Conservation (phyloP, 345 rosid species). For the Citrus sp. region DNA sequence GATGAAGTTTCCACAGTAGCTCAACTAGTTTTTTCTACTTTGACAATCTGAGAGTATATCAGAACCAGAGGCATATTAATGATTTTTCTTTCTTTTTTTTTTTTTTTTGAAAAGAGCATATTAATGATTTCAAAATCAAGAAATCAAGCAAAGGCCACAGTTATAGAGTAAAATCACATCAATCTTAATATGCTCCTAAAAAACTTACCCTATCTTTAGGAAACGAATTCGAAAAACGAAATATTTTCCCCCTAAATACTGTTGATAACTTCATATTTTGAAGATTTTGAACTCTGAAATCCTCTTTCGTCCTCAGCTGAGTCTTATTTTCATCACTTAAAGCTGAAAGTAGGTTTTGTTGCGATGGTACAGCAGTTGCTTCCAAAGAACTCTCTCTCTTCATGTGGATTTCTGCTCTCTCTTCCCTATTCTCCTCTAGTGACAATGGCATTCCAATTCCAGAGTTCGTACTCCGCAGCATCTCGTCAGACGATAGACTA, state of each 20-base stretch:
- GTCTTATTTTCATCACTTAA: conserved; percentile 30
- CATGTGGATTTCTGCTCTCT: conserved; percentile 28
- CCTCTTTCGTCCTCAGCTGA: conserved; percentile 32
- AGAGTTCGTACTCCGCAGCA: conserved; percentile 25
- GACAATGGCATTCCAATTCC: conserved; percentile 32
- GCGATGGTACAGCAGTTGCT: conserved; percentile 28
- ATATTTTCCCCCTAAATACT: conserved; percentile 71
- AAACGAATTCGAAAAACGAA: conserved; percentile 72
- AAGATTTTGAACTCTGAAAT: conserved; percentile 28
- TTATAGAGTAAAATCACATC: neutral
- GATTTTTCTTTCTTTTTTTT: too few relatives aligned
- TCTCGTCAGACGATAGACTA: conserved; percentile 29
- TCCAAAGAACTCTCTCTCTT: conserved; percentile 19
- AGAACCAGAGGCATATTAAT: neutral
- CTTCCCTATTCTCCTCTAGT: conserved; percentile 32
- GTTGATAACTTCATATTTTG: conserved; percentile 32
- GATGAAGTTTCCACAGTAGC: neutral
- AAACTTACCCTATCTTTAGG: conserved; percentile 83
- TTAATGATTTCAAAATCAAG: neutral
- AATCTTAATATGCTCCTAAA: conserved; percentile 6
- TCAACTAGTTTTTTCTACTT: neutral
- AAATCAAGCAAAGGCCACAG: conserved; percentile 2
- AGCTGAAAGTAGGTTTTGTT: conserved; percentile 26
- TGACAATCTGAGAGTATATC: neutral
- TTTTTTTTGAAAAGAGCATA: too few relatives aligned